These are phyloP conservation scores for Aureobasidium namibiae DNA, from an alignment of 2,329 filamentous ascomycete species.

Conservation along the genomic window DNA sequence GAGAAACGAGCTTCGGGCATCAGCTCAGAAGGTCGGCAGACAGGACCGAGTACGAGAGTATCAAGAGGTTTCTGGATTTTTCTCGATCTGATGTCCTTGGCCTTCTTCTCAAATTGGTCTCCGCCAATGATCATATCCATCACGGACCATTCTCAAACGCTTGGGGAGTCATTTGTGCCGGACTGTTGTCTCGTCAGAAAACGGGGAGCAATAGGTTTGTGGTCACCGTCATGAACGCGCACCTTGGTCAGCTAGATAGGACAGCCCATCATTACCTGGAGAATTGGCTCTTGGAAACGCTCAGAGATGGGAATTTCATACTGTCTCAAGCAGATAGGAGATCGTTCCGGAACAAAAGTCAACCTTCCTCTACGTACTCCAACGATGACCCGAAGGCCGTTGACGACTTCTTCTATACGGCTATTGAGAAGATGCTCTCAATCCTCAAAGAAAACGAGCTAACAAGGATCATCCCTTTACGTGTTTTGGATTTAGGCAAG, in stretches of 20 bases:
- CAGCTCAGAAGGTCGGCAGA: conserved; percentile 39
- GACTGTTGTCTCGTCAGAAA: conserved; percentile 69
- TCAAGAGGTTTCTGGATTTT: conserved; percentile 79
- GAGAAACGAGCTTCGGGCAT: conserved; percentile 34
- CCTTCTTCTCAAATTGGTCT: conserved; percentile 60
- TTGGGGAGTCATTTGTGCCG: conserved; percentile 82
- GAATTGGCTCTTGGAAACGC: conserved; percentile 87
- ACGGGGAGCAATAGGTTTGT: conserved; percentile 72
- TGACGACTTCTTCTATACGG: conserved; percentile 80
- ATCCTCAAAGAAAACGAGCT: conserved; percentile 73
- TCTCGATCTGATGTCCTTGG: conserved; percentile 81
- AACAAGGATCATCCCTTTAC: conserved; percentile 75
- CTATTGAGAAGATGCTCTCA: conserved; percentile 73
- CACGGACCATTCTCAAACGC: conserved; percentile 50
- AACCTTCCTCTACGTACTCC: conserved; percentile 59
- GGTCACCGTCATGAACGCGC: conserved; percentile 76
- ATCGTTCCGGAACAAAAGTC: conserved; percentile 56
- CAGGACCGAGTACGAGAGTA: conserved; percentile 50
- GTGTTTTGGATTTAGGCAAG: conserved; percentile 74
- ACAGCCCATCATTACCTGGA: conserved; percentile 83
- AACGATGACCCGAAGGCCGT: conserved; percentile 73
- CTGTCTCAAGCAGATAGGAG: conserved; percentile 79
- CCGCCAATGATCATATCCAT: background rate
- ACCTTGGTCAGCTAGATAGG: conserved; percentile 82
- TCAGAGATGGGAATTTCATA: conserved; percentile 87